Base-by-base conservation (phyloP, 2,329 filamentous ascomycete species). In the Clarireedia sp. region DNA sequence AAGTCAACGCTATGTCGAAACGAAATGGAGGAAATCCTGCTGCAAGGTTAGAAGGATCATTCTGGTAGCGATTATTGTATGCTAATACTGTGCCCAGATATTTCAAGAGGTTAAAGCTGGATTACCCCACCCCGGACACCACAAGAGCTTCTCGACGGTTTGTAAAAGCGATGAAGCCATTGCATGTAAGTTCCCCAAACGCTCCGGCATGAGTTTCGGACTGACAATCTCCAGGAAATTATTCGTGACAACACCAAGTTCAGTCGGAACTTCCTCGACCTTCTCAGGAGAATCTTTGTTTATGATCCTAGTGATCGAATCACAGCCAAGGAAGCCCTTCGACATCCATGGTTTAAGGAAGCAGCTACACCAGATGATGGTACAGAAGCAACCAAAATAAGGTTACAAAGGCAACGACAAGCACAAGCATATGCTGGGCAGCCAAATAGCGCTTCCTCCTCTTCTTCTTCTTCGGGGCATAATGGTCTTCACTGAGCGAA, bases 81-180 rank as follows among this genome's bases (percentile, higher is more conserved):
- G 8, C 68, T 75, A 62, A 75, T 62, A 26, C 49, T 40, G n/a
- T 16, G 21, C 16, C 9, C 51, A 86, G 83, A 63, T 86, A 83
- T 63, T 87, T 87, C 69, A 86, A 86, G 67, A 75, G 83, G 21
- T 71, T 78, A 37, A 81, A 78, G 66, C 74, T 87, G 19, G 83
- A 86, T 61, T 87, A 86, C 60, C 84, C 84, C 3, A 78, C 77
- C 2, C 62, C 72, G 2, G 83, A 86, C 12, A 87, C 84, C 0
- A 83, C 81, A 0, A 74, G 83, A 55, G 82, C 83, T 3, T 86
- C 83, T 1, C 75, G 78, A 59, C 74, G 82, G 63, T 87, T 86
- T 64, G 84, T 87, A 12, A 83, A 83, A 68, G 83, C 82, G n/a
- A 87, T 87, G 84, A 87, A 86, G 68, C 76, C 75, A 54, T 71